Evolutionary conservation across 176 grass and related monocot species (phyloP).

Genomic region (Typha latifolia): DNA sequence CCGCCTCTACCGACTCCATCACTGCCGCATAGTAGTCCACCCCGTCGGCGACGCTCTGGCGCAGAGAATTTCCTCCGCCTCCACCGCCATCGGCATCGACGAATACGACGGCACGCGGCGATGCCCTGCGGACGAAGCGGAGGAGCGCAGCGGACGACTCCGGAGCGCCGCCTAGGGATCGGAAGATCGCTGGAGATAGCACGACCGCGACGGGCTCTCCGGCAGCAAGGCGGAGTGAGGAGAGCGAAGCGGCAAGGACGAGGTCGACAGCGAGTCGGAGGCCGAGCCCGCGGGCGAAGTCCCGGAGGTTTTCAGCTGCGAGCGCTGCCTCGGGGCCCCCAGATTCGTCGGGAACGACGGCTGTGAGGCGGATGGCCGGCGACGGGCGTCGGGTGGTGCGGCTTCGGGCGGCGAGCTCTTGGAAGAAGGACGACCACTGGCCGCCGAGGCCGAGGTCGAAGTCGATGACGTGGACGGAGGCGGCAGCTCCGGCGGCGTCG

Average conservation of each 20-base stretch:
- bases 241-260: conserved; percentile 28
- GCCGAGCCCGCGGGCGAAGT: conserved; percentile 41
- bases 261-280: conserved; percentile 37
- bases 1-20: conserved; percentile 31
- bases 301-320: conserved; percentile 52
- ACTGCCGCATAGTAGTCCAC: conserved; percentile 29
- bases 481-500: conserved; percentile 18
- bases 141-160: conserved; percentile 27
- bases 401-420: conserved; percentile 34
- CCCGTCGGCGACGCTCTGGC: conserved; percentile 25
- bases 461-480: conserved; percentile 46
- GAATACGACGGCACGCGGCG: conserved; percentile 29
- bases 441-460: conserved; percentile 55
- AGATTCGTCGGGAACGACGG: conserved; percentile 38
- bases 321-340: conserved; percentile 37
- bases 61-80: conserved; percentile 2
- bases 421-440: conserved; percentile 60
- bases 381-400: conserved; percentile 7
- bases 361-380: conserved; percentile 32
- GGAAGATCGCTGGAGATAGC: conserved; percentile 37
- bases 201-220: conserved; percentile 37
- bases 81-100: conserved; percentile 24
- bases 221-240: conserved; percentile 12
- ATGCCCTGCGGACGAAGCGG: conserved; percentile 22
- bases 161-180: conserved; percentile 17